Evolutionary conservation across 2,329 filamentous ascomycete genomes (phyloP).

Genomic region (Huntiella abstrusa): DNA sequence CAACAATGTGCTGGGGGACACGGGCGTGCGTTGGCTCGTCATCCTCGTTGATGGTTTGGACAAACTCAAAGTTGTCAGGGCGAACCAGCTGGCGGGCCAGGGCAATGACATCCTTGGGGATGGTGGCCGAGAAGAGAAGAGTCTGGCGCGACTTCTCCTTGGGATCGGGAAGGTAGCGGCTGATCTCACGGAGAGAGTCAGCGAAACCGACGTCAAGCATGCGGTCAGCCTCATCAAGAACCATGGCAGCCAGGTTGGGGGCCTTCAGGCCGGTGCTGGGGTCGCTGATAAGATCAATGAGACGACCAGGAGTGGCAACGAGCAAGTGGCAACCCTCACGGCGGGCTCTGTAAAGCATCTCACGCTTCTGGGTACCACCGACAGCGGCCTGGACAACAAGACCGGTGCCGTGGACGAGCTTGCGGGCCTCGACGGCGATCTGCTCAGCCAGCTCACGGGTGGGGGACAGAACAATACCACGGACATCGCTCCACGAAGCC

Average conservation of each 20-base stretch:
- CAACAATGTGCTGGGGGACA: conserved; percentile 62
- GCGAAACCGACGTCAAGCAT: conserved; percentile 92
- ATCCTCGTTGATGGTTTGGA: conserved; percentile 69
- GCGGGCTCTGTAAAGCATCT: conserved; percentile 49
- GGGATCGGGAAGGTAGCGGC: conserved; percentile 41
- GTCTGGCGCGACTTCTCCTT: conserved; percentile 58
- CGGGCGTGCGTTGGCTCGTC: conserved; percentile 71
- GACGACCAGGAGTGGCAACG: conserved; percentile 74
- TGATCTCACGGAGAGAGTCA: conserved; percentile 43
- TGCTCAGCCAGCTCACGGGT: conserved; percentile 68
- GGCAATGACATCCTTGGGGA: conserved; percentile 63
- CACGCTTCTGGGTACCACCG: conserved; percentile 64
- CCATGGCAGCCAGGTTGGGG: conserved; percentile 73
- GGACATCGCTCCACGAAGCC: conserved; percentile 37
- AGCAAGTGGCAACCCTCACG: conserved; percentile 69
- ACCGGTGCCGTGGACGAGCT: conserved; percentile 44
- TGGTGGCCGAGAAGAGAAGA: conserved; percentile 86
- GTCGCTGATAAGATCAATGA: conserved; percentile 65
- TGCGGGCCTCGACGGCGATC: conserved; percentile 60
- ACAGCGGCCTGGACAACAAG: conserved; percentile 61
- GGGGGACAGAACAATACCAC: conserved; percentile 55
- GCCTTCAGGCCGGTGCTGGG: conserved; percentile 41
- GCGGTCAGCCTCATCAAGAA: conserved; percentile 92
- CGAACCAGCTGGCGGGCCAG: conserved; percentile 67
- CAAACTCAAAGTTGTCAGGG: conserved; percentile 61